Percentiles rank a stretch among this genome's conserved stretches.
Conservation (phyloP, 2,329 filamentous ascomycete species). For the Seiridium unicorne region DNA sequence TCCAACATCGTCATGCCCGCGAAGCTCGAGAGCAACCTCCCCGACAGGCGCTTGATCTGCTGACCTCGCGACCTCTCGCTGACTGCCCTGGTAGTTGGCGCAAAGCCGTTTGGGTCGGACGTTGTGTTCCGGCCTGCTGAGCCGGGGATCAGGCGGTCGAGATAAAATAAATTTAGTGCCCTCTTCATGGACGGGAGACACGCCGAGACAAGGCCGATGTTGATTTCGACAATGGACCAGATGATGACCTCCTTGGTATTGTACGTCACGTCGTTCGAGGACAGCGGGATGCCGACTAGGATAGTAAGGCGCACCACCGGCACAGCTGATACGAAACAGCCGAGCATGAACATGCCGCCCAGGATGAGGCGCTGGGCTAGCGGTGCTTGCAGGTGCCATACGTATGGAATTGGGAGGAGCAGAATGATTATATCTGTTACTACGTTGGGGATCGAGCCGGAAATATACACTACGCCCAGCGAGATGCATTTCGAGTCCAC, state of each 20-base stretch:
- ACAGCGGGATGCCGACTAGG: not conserved
- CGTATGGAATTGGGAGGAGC: not conserved
- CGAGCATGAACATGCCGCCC: not conserved
- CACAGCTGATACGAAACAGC: not conserved
- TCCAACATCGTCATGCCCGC: not conserved
- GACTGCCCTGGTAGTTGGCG: not conserved
- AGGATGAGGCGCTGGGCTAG: not conserved
- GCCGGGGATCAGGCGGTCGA: not conserved
- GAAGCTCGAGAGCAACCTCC: not conserved
- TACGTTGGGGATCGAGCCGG: not conserved
- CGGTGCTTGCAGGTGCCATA: not conserved
- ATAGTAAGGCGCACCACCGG: not conserved
- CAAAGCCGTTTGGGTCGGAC: not conserved
- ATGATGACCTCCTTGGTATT: conserved; percentile 1
- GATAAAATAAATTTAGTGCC: not conserved
- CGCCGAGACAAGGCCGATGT: not conserved
- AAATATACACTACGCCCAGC: not conserved
- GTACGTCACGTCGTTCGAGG: not conserved
- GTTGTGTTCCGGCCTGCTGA: not conserved
- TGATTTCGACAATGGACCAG: not conserved
- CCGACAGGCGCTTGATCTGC: not conserved
- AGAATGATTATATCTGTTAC: not conserved
- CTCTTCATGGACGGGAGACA: not conserved
- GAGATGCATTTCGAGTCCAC: not conserved
- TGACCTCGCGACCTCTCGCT: not conserved